Percentiles rank a stretch among this genome's conserved stretches.
These are phyloP conservation scores for Brassica balearica DNA, from an alignment of 441 rosid species.

Conservation along the genomic window DNA sequence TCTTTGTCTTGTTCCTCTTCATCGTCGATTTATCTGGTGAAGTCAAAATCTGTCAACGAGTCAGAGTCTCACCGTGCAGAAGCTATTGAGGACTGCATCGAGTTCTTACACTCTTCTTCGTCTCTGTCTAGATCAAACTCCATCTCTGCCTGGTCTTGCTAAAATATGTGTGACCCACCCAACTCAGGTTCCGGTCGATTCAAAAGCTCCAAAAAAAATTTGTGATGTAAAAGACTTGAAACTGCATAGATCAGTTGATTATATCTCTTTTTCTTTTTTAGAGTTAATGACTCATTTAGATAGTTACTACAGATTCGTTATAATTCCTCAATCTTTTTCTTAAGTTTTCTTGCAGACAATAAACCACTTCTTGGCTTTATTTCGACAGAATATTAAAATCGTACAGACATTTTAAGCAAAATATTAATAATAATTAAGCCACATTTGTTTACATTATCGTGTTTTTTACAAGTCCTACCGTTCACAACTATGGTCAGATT, in stretches of 20 bases:
- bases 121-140: constrained; percentile 82
- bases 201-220: not conserved
- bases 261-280: not conserved
- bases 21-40: constrained; percentile 45
- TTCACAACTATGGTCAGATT: constrained; percentile 23
- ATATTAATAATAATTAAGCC: too few relatives aligned
- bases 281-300: constrained; percentile 5
- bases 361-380: constrained; percentile 11
- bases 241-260: constrained; percentile 26
- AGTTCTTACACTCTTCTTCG: constrained; percentile 90
- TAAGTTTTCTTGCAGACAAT: constrained; percentile 14
- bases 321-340: not conserved
- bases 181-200: constrained; percentile 5
- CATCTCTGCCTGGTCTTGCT: constrained; percentile 61
- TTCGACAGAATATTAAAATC: not conserved
- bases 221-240: constrained; percentile 20
- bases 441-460: constrained; percentile 14
- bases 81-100: constrained; percentile 94
- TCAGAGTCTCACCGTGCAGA: constrained; percentile 87
- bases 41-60: constrained; percentile 82
- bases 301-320: constrained; percentile 8
- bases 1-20: constrained; percentile 37
- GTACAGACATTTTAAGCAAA: too few relatives aligned
- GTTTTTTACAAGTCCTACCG: constrained; percentile 12
- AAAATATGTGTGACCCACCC: constrained; percentile 26